These are phyloP conservation scores for Pisolithus orientalis DNA, from an alignment of 768 basidiomycete species.

Conservation along the genomic window DNA sequence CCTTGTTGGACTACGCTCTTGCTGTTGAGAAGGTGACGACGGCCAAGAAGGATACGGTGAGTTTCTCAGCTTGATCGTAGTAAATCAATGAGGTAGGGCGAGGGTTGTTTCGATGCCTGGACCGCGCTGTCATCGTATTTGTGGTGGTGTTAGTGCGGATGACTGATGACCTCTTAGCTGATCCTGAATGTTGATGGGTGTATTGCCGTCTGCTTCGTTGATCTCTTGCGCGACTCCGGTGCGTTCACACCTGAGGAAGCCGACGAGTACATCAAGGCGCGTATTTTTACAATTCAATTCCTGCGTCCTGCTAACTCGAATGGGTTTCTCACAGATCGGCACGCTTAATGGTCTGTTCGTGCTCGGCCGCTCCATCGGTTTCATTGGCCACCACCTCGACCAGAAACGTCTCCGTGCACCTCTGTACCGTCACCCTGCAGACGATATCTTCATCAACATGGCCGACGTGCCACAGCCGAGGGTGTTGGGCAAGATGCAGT, in stretches of 20 bases:
- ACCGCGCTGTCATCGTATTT: neutral
- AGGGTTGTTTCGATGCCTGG: neutral
- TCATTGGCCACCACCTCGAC: conserved; percentile 95
- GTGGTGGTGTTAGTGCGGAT: conserved; percentile 1
- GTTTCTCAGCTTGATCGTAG: neutral
- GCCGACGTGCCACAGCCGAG: conserved; percentile 78
- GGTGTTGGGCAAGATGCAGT: conserved; percentile 48
- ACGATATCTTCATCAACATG: conserved; percentile 96
- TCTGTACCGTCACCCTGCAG: conserved; percentile 90
- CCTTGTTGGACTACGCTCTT: conserved; percentile 88
- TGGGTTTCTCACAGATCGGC: conserved; percentile 48
- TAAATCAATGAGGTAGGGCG: neutral
- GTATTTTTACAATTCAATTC: neutral
- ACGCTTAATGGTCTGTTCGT: conserved; percentile 96
- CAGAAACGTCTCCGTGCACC: conserved; percentile 93
- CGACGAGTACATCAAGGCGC: conserved; percentile 86
- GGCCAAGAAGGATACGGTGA: conserved; percentile 91
- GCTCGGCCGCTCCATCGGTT: conserved; percentile 93
- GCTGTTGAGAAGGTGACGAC: conserved; percentile 98
- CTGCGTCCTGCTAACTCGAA: neutral
- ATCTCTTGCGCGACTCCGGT: conserved; percentile 85
- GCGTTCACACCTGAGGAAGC: conserved; percentile 96
- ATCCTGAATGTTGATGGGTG: conserved; percentile 97
- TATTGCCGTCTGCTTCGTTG: conserved; percentile 95
- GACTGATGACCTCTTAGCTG: conserved; percentile 39